Base-by-base conservation (phyloP, 2,329 filamentous ascomycete species). In the Aspergillus proliferans region DNA sequence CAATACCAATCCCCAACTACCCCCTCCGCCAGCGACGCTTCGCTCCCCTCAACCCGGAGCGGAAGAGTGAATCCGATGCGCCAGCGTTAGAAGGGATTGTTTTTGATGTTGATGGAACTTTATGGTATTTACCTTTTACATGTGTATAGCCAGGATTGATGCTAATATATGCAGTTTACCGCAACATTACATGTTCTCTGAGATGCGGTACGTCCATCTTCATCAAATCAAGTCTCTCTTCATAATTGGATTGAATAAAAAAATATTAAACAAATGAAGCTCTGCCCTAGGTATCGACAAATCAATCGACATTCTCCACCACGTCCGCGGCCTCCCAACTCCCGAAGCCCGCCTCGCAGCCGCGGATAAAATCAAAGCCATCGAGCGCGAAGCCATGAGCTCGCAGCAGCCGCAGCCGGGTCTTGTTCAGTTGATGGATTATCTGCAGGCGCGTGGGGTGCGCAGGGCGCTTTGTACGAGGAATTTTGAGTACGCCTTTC, bases 71-170 rank as follows among this genome's bases (percentile, higher is more conserved):
- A 56, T 64, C 46, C 53, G 63, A 43, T 52, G 68, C 69, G 15
- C 75, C 77, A 39, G 60, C 59, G 26, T 60, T 85, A 49, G 75
- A 76, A 58, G 82, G 82, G 2, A 76, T 85, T 22, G 75, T 97
- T 12, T 97, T 97, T 70, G 92, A 98, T 71, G 88, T 98, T 54
- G 92, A 98, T 69, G 92, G 92, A 3, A 98, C 92, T 21, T 71
- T 97, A 52, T 96, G 86, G 91, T 94, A 15, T 15, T 43, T 43
- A 2, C 9, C 26, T 18, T 19, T 18, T 9, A 15, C 9, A 22
- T 42, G n/a, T 8, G 38, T n/a, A 21, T 46, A 30, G 10, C 22
- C 21, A 21, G 22, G 8, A 46, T 22, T 28, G 24, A 53, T 47
- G 45, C 57, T 60, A 43, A 62, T 50, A 12, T 43, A 10, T 14